Conservation (phyloP, 768 basidiomycete genomes). For the Strobilomyces dryophilus region DNA sequence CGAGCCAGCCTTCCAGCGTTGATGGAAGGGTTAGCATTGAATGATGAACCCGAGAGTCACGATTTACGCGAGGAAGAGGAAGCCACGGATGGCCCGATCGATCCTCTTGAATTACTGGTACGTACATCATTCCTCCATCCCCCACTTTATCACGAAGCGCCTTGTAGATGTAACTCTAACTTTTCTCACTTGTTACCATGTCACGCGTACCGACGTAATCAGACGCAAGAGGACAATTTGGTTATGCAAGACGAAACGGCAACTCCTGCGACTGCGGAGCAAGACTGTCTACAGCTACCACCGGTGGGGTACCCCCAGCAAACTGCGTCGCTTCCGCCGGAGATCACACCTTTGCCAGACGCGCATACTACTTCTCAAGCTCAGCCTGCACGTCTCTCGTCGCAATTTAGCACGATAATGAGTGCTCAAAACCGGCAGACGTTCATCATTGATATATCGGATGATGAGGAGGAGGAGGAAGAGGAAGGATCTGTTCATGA, state of each 20-base stretch:
- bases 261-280: background rate
- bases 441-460: conserved; percentile 31
- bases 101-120: conserved; percentile 23
- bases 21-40: conserved; percentile 20
- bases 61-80: conserved; percentile 34
- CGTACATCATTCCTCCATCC: conserved; percentile 15
- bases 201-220: background rate
- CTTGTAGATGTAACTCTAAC: conserved; percentile 31
- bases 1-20: conserved; percentile 30
- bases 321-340: background rate
- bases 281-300: conserved; percentile 1
- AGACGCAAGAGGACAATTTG: conserved; percentile 15
- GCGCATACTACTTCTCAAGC: conserved; percentile 1
- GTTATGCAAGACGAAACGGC: conserved; percentile 5
- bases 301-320: conserved; percentile 2
- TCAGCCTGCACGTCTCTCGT: conserved; percentile 7
- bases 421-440: conserved; percentile 20
- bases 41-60: conserved; percentile 16
- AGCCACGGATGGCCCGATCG: conserved; percentile 2
- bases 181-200: conserved; percentile 19
- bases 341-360: conserved; percentile 10
- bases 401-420: conserved; percentile 27
- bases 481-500: conserved; percentile 10
- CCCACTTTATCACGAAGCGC: conserved; percentile 23
- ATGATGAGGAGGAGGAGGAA: conserved; percentile 28